These are phyloP conservation scores for Metrosideros polymorpha DNA, from an alignment of 441 rosid species.

Conservation along the genomic window DNA sequence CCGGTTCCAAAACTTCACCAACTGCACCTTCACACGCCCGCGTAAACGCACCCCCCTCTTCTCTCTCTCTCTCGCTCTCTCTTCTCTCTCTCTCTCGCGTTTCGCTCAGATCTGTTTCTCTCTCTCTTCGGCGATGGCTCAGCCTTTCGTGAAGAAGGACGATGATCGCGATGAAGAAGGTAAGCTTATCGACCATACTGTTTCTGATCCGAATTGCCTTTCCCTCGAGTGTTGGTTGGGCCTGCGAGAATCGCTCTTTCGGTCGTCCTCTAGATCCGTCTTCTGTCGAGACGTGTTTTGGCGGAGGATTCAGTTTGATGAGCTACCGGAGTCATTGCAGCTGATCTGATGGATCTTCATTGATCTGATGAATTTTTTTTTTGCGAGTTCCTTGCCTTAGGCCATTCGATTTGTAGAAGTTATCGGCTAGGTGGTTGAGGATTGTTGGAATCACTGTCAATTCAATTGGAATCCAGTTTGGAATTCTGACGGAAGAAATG, in stretches of 20 bases:
- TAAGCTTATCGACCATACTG: constrained; percentile 12
- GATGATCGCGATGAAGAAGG: constrained; percentile 99
- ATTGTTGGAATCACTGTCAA: background rate
- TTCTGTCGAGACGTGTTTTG: background rate
- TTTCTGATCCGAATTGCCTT: background rate
- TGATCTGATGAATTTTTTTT: background rate
- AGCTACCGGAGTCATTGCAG: background rate
- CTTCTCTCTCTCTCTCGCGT: background rate
- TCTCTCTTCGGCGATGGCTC: constrained; percentile 55
- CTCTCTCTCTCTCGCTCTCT: background rate
- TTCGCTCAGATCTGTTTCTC: background rate
- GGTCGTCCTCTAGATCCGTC: constrained; percentile 37
- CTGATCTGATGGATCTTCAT: constrained; percentile 5
- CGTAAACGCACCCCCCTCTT: background rate
- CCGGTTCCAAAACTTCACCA: background rate
- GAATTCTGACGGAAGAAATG: background rate
- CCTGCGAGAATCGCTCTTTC: background rate
- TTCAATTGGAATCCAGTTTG: background rate
- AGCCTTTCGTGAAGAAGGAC: constrained; percentile 90
- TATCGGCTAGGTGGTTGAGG: background rate
- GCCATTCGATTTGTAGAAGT: background rate
- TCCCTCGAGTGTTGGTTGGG: background rate
- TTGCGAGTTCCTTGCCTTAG: background rate
- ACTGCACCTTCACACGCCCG: background rate
- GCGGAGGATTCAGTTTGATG: background rate